Percentiles rank a stretch among this genome's conserved stretches.
phyloP scores from a whole-genome alignment of 2,329 filamentous ascomycete genomes.

The Colletotrichum lupini region DNA sequence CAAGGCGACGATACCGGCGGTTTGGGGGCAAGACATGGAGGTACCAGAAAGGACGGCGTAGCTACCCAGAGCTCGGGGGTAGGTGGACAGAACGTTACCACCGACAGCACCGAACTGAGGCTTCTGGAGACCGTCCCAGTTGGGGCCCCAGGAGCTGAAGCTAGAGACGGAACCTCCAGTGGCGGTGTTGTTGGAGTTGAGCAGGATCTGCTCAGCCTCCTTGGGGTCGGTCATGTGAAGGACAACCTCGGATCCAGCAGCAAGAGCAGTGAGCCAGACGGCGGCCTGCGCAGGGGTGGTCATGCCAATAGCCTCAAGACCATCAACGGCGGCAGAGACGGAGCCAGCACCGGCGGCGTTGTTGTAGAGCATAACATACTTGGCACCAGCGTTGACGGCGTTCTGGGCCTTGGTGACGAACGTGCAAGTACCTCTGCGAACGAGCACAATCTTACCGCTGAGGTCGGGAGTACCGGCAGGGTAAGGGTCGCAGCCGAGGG shows the following conservation, averaged over 20 bases:
- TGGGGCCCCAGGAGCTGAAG: conserved; percentile 71
- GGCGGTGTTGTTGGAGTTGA: conserved; percentile 49
- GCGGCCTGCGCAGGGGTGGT: conserved; percentile 54
- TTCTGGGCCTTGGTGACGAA: conserved; percentile 66
- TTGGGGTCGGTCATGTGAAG: conserved; percentile 56
- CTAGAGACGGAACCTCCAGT: conserved; percentile 63
- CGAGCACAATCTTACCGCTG: conserved; percentile 66
- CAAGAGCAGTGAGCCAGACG: conserved; percentile 55
- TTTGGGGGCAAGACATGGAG: conserved; percentile 69
- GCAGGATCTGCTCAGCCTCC: conserved; percentile 49
- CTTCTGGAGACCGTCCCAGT: conserved; percentile 67
- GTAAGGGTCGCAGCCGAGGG: conserved; percentile 63
- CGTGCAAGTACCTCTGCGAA: conserved; percentile 68
- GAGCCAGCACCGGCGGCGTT: conserved; percentile 51
- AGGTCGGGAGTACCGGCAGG: conserved; percentile 67
- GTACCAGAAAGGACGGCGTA: conserved; percentile 67
- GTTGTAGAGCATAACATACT: conserved; percentile 73
- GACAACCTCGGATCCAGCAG: conserved; percentile 54
- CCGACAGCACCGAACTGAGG: conserved; percentile 67
- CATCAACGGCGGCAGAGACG: conserved; percentile 45
- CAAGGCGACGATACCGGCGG: conserved; percentile 66
- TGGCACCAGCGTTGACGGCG: conserved; percentile 64
- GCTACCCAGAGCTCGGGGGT: conserved; percentile 54
- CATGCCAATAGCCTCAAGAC: conserved; percentile 53
- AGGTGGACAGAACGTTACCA: conserved; percentile 69